Conservation (phyloP, 2,329 filamentous ascomycete species). For the Lecanicillium sp. region DNA sequence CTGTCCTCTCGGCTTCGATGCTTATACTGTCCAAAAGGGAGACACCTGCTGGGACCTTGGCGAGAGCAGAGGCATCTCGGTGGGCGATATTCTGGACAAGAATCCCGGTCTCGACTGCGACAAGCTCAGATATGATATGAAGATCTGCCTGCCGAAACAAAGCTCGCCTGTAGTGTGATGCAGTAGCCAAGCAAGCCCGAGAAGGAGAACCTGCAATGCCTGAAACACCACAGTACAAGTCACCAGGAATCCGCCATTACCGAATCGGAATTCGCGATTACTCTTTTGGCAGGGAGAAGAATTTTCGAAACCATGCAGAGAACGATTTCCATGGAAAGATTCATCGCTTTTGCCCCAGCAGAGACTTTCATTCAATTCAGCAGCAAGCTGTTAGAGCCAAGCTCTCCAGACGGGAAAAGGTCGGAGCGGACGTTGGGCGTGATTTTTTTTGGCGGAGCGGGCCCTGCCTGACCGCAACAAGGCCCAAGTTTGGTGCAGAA, state of each 20-base stretch:
- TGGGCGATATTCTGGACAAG: slow-evolving; percentile 35
- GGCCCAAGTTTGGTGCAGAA: neutral
- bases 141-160: slow-evolving; percentile 35
- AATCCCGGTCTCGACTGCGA: slow-evolving; percentile 42
- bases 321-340: too few species aligned
- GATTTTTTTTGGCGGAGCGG: neutral
- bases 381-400: neutral
- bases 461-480: slow-evolving; percentile 3
- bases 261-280: too few species aligned
- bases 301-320: too few species aligned
- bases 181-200: too few species aligned
- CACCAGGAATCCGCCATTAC: slow-evolving; percentile 2
- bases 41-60: slow-evolving; percentile 48
- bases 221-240: too few species aligned
- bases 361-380: too few species aligned
- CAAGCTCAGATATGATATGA: slow-evolving; percentile 29
- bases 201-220: too few species aligned
- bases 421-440: neutral
- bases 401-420: neutral
- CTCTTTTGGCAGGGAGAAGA: too few species aligned
- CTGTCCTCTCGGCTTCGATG: slow-evolving; percentile 21
- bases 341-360: too few species aligned
- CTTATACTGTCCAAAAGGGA: slow-evolving; percentile 33
- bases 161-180: too few species aligned
- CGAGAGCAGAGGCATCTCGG: slow-evolving; percentile 28